Evolutionary conservation across 257 asterid species (phyloP), one percentile per base, ranked within the genome.

Genomic region (Buddleja alternifolia): DNA sequence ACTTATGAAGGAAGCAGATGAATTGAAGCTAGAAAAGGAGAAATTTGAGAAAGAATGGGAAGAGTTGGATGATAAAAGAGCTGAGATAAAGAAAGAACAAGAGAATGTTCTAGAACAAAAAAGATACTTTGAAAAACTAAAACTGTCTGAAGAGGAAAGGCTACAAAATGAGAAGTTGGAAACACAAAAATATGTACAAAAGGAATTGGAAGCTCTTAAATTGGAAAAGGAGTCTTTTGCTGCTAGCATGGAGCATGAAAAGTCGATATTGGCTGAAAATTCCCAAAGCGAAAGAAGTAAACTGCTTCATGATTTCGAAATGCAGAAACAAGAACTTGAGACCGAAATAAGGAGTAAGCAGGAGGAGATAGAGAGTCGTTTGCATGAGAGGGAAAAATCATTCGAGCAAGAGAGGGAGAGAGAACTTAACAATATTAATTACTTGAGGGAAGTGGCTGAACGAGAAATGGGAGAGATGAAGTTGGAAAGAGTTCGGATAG

Each of bases 21-120:
- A 84, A 66, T 79, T 94, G 76, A 94, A 88, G 86, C 87, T 70
- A 63, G 99, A 86, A 75, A 94, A 85, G 81, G 92, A 81, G 81
- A 91, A 78, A 67, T 94, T 94, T 72, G 97, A 94, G 81, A 87
- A 82, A 73, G 97, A 94, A 70, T 94, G 99, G 99, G 97, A 91
- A 81, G 93, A 81, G 77, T 85, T 94, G 45, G 99, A 94, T 74
- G 86, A 68, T 61, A 94, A 75, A 82, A 77, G 93, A 75, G 80
- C 77, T 36, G 83, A 76, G 73, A 73, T 87, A 67, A 83, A 70
- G 79, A 88, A 81, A 84, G 95, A 89, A 79, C 79, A 84, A 57
- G 86, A 80, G 57, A 84, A 81, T 58, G 60, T 89, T 60, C 75
- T 79, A 55, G 84, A 84, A 72, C 83, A 84, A 82, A 83, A 78